Conservation (phyloP, 2,329 filamentous ascomycete species). For the Albophoma yamanashiensis region DNA sequence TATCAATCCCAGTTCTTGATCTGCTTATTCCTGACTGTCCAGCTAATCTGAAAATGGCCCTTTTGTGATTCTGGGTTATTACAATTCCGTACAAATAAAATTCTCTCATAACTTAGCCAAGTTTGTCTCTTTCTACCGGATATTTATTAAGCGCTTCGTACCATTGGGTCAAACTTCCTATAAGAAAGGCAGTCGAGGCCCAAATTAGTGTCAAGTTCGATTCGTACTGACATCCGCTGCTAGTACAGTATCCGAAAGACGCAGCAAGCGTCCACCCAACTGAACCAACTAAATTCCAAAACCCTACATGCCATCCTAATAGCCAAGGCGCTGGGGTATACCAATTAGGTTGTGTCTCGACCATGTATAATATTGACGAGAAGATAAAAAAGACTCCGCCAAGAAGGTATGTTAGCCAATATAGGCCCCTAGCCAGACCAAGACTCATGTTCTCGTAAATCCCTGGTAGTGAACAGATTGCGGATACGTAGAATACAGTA, state of each 20-base stretch:
- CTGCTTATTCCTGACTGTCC: no score
- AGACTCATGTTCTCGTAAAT: constrained; percentile 38
- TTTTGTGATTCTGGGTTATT: no score
- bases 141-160: constrained; percentile 13
- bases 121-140: not conserved
- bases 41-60: no score
- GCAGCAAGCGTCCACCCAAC: constrained; percentile 51
- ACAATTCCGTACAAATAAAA: no score
- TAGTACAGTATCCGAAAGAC: constrained; percentile 37
- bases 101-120: no score
- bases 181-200: constrained; percentile 5
- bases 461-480: constrained; percentile 48
- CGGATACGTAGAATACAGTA: constrained; percentile 53
- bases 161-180: constrained; percentile 12
- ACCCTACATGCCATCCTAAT: constrained; percentile 55
- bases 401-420: constrained; percentile 47
- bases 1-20: no score
- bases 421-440: constrained; percentile 38
- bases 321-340: constrained; percentile 41
- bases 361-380: constrained; percentile 45
- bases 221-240: constrained; percentile 21
- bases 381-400: constrained; percentile 52
- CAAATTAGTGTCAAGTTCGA: constrained; percentile 27
- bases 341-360: constrained; percentile 54
- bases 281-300: constrained; percentile 52